Evolutionary conservation across 164 flowering plant species (phyloP), one percentile per base, ranked within the genome.

Genomic region (Platanus orientalis): DNA sequence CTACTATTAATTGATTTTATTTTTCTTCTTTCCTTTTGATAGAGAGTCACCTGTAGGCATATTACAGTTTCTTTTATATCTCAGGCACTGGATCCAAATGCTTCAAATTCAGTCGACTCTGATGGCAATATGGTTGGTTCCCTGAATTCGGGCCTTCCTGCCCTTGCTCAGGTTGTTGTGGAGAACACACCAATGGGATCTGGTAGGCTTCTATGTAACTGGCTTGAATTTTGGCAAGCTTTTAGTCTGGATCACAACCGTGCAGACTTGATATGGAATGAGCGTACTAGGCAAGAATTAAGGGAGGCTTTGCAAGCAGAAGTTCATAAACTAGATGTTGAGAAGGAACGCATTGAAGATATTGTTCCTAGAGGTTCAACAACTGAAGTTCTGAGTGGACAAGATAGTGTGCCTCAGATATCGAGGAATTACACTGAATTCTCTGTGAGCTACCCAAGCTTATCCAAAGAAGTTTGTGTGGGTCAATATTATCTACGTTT

Each of bases 211-310:
- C 78, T 94, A 23, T 84, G 87, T 69, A 94, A 94, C 76, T 94
- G 99, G 99, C 86, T 83, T 68, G 99, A 88, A 72, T 94, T 94
- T 74, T 94, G 99, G 97, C 83, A 92, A 62, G 99, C 90, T 55
- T 94, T 94, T 80, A 82, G 88, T 71, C 86, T 94, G 62, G 99
- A 94, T 73, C 99, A 94, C 60, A 94, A 94, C 68, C 99, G 99
- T 73, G 99, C 99, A 19, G 99, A 94, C 74, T 77, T 94, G 66
- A 88, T 94, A 23, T 94, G 99, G 99, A 94, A 94, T 75, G 99
- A 94, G 78, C 90, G 96, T 10, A 91, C 96, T 5, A 74, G 99
- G 79, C 97, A 94, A 75, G 99, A 94, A 66, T 69, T 91, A 61
- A 77, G 89, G 66, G 96, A 85, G 69, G 83, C 92, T 56, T 80